A percentile compares a stretch with the other conserved stretches of the same genome.
phyloP scores from a whole-genome alignment of 2,329 filamentous ascomycete species.

The Aureobasidium zeae region DNA sequence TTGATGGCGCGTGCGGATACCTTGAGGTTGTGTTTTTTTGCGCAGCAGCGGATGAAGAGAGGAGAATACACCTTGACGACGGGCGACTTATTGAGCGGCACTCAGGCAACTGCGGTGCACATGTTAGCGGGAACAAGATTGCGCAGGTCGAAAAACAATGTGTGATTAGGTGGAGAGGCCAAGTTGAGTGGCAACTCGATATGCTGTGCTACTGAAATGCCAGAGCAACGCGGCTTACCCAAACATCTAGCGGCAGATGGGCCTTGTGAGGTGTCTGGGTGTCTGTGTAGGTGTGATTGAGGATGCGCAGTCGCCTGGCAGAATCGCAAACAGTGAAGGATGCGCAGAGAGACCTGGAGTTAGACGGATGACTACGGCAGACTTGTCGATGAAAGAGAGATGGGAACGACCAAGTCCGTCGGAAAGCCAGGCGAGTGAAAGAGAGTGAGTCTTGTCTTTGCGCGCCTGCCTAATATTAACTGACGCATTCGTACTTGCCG shows the following conservation, averaged over 20 bases:
- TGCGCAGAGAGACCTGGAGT: background rate
- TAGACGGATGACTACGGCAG: background rate
- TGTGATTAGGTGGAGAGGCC: constrained; percentile 19
- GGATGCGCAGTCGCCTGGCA: background rate
- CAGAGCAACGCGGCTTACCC: constrained; percentile 13
- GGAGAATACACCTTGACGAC: constrained; percentile 60
- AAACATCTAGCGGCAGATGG: constrained; percentile 16
- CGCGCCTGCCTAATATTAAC: too few relatives aligned
- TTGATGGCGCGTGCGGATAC: constrained; percentile 37
- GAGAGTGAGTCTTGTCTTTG: too few relatives aligned
- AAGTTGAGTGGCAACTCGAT: constrained; percentile 13
- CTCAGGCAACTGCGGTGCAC: background rate
- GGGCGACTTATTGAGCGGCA: constrained; percentile 23
- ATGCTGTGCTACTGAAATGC: constrained; percentile 12
- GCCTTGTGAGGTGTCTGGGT: constrained; percentile 13
- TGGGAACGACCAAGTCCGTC: background rate
- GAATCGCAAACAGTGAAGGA: background rate
- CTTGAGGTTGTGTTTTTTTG: constrained; percentile 38
- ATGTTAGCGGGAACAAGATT: constrained; percentile 2
- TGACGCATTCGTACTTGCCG: too few relatives aligned
- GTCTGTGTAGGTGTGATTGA: background rate
- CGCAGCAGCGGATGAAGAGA: constrained; percentile 51
- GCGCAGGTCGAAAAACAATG: constrained; percentile 1
- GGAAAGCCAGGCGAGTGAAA: background rate
- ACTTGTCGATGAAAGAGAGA: background rate